Evolutionary conservation across 345 rosid genomes (phyloP).

Genomic region (Pugionium cornutum): DNA sequence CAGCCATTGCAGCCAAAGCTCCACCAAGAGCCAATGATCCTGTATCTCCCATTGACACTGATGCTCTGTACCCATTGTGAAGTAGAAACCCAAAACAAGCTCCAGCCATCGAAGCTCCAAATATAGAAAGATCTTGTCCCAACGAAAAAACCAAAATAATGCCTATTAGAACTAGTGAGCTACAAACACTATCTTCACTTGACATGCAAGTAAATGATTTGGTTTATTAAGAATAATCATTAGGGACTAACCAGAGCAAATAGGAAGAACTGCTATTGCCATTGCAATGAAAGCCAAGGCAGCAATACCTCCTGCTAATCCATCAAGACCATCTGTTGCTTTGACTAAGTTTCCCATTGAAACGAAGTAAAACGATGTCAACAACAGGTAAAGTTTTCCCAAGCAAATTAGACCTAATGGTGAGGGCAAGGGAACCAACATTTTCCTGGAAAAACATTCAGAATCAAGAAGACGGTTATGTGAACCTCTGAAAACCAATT

Average conservation of each 20-base stretch:
- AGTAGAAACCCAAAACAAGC: constrained; percentile 89
- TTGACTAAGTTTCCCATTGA: constrained; percentile 79
- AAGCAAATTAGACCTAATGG: constrained; percentile 77
- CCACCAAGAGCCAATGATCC: constrained; percentile 92
- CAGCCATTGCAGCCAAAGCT: constrained; percentile 92
- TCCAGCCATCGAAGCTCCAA: constrained; percentile 96
- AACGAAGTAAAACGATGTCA: constrained; percentile 80
- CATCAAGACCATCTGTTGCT: constrained; percentile 82
- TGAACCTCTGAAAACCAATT: neutral
- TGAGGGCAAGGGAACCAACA: constrained; percentile 80
- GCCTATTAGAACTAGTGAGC: neutral
- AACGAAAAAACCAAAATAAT: neutral
- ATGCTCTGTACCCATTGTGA: constrained; percentile 83
- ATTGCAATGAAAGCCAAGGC: constrained; percentile 81
- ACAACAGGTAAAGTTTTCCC: constrained; percentile 64
- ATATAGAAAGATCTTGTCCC: constrained; percentile 69
- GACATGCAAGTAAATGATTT: neutral
- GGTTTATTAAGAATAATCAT: neutral
- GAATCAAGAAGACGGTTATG: constrained; percentile 23
- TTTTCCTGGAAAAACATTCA: constrained; percentile 56
- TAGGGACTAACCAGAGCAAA: constrained; percentile 72
- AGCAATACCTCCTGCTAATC: constrained; percentile 85
- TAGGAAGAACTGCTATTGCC: constrained; percentile 88
- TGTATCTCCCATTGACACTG: constrained; percentile 77
- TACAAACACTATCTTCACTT: constrained; percentile 7